phyloP scores from a whole-genome alignment of 192 early-diverging fungal genomes.

The Gonapodya sp. region DNA sequence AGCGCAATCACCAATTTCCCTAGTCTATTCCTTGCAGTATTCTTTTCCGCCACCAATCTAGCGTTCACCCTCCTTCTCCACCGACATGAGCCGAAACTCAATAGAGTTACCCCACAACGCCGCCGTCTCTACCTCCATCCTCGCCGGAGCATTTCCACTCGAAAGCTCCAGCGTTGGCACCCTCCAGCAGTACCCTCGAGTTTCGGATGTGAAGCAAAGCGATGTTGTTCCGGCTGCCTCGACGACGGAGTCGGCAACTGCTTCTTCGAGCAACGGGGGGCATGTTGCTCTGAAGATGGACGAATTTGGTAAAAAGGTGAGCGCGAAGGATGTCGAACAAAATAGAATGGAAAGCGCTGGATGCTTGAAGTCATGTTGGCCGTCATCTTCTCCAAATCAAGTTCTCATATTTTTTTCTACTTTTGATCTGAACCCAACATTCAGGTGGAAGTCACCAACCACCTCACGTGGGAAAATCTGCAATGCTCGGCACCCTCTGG shows the following conservation, averaged over 20 bases:
- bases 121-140: background rate
- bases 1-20: too few relatives aligned
- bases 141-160: background rate
- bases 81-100: too few relatives aligned
- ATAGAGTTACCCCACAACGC: too few relatives aligned
- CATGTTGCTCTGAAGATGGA: background rate
- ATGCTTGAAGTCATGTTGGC: background rate
- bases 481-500: background rate
- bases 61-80: too few relatives aligned
- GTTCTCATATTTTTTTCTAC: background rate
- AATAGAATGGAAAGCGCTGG: too few relatives aligned
- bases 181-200: background rate
- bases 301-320: background rate
- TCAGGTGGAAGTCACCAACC: background rate
- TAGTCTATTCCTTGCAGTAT: too few relatives aligned
- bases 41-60: too few relatives aligned
- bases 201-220: background rate
- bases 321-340: background rate
- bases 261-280: background rate
- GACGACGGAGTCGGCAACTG: background rate
- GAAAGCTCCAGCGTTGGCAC: background rate
- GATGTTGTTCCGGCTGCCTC: background rate
- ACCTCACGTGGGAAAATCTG: background rate
- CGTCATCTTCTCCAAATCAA: background rate
- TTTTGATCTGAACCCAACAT: too few relatives aligned